Percentiles rank a stretch among this genome's conserved stretches.
These are phyloP conservation scores for Sarocladium strictum DNA, from an alignment of 2,329 filamentous ascomycete genomes.

Conservation along the genomic window DNA sequence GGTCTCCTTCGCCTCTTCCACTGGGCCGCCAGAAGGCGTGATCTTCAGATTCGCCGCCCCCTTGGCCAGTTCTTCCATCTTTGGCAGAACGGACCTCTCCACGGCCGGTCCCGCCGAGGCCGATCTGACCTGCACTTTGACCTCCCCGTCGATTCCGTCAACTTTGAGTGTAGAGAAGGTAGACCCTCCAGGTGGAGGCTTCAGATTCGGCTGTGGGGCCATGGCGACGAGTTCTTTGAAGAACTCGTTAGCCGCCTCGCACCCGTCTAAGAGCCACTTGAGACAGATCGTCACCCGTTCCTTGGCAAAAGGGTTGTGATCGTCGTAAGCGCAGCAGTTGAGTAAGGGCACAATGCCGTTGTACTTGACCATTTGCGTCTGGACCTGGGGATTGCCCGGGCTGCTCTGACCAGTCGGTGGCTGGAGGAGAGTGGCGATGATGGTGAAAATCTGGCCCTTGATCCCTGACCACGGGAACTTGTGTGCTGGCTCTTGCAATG, in stretches of 20 bases:
- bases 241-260: conserved; percentile 65
- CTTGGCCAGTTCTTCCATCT: conserved; percentile 34
- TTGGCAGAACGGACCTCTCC: conserved; percentile 13
- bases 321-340: conserved; percentile 85
- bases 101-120: conserved; percentile 19
- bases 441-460: conserved; percentile 88
- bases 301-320: conserved; percentile 89
- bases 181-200: conserved; percentile 26
- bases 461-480: conserved; percentile 66
- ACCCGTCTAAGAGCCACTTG: conserved; percentile 76
- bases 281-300: conserved; percentile 85
- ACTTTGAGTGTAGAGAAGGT: conserved; percentile 41
- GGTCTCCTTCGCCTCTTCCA: conserved; percentile 15
- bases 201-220: conserved; percentile 32
- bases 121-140: conserved; percentile 47
- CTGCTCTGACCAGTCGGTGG: conserved; percentile 60
- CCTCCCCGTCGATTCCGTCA: conserved; percentile 50
- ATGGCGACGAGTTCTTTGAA: conserved; percentile 56
- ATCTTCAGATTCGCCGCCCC: conserved; percentile 37
- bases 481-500: conserved; percentile 57
- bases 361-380: conserved; percentile 79
- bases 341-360: conserved; percentile 83
- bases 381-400: conserved; percentile 66
- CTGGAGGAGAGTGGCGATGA: conserved; percentile 83
- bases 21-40: conserved; percentile 17